These are phyloP conservation scores for Cercophora sp. DNA, from an alignment of 495 filamentous ascomycete genomes.

Conservation along the genomic window DNA sequence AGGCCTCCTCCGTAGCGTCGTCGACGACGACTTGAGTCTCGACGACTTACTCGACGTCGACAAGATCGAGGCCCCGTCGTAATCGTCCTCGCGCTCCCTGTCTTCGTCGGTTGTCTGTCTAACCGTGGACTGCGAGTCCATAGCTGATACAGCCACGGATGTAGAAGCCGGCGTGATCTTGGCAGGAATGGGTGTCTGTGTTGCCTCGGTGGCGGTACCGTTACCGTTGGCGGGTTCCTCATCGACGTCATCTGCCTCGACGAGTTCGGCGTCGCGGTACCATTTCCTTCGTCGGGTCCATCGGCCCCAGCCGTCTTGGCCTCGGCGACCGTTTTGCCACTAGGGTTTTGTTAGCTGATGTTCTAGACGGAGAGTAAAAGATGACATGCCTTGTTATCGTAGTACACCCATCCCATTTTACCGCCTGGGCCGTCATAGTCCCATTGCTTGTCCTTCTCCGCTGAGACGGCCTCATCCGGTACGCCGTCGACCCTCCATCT, in stretches of 20 bases:
- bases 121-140: not conserved
- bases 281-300: conserved; percentile 94
- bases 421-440: conserved; percentile 54
- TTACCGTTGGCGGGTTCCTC: conserved; percentile 20
- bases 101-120: conserved; percentile 6
- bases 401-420: conserved; percentile 87
- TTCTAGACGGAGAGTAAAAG: not conserved
- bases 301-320: conserved; percentile 87
- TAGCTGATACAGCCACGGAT: not conserved
- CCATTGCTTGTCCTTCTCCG: conserved; percentile 41
- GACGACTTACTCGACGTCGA: conserved; percentile 28
- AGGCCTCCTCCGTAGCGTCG: conserved; percentile 14
- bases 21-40: conserved; percentile 18
- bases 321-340: conserved; percentile 90
- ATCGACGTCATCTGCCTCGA: conserved; percentile 56
- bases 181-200: conserved; percentile 8
- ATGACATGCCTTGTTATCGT: conserved; percentile 86
- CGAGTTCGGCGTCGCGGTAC: conserved; percentile 92
- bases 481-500: conserved; percentile 87
- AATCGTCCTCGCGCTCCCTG: conserved; percentile 17
- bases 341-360: conserved; percentile 28
- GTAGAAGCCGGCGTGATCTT: not conserved
- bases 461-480: conserved; percentile 48
- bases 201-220: conserved; percentile 17
- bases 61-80: conserved; percentile 27